Evolutionary conservation across 176 grass and related monocot species (phyloP), one percentile per base, ranked within the genome.

Genomic region (Stipa capillata): DNA sequence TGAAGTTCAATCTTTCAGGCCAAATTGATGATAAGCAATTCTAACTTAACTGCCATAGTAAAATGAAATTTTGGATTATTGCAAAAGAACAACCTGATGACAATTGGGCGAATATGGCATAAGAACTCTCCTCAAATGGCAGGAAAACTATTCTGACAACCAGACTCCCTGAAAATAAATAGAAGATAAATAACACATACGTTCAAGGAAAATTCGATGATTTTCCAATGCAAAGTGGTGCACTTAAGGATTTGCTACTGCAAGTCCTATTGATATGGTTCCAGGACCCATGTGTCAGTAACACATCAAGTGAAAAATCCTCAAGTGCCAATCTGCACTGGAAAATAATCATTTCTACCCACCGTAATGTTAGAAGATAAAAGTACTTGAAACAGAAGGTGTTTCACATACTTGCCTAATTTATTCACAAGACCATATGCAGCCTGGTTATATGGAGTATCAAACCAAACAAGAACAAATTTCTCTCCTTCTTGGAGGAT

Each of bases 401-500:
- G 65, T n/a, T 74, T 33, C 8, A 54, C 28, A 45, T 74, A 86
- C 90, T 83, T 90, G 83, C 96, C 96, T 95, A 99, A 67, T 91
- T 93, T 99, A 67, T 95, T 86, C 53, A 99, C 92, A 48, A 99
- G 79, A 2, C 90, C 92, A 82, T 99, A 99, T 3, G 93, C 92
- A 75, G 96, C 96, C 79, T 99, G 96, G 84, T 95, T 99, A 75
- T 89, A 99, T 40, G 96, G 96, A 67, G 96, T 99, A 77, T 95
- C 92, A 48, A 95, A 90, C 60, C 60, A 93, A 34, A 99, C 88
- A 93, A 99, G 96, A 25, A 99, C 88, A 54, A 99, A 73, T 65
- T 99, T 99, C 69, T 95, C 96, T 4, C 96, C 90, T 92, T 95
- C 96, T 95, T 99, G 96, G 69, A 99, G 90, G 82, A 99, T 87